These are phyloP conservation scores for Aschersonia sp. DNA, from an alignment of 2,329 filamentous ascomycete genomes.

Conservation along the genomic window DNA sequence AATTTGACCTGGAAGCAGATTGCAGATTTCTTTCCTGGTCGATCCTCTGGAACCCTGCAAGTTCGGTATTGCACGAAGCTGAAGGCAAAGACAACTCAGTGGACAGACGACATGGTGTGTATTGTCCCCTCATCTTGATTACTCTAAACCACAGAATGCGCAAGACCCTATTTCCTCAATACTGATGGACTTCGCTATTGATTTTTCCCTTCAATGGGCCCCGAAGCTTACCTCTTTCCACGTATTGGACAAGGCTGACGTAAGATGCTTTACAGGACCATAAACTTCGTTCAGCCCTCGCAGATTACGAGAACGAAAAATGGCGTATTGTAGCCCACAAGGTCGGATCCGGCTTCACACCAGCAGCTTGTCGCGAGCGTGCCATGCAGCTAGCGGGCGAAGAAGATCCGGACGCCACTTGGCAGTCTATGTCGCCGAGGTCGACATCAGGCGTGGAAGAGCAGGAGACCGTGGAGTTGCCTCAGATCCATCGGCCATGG, in stretches of 20 bases:
- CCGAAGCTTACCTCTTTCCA: no score
- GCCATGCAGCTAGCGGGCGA: constrained; percentile 46
- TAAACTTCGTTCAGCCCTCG: constrained; percentile 61
- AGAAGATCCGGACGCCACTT: constrained; percentile 28
- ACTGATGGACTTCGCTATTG: no score
- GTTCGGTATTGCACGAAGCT: constrained; percentile 92
- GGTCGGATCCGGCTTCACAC: constrained; percentile 80
- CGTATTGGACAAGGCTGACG: not conserved
- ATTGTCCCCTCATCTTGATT: constrained; percentile 2
- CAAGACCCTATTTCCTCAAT: no score
- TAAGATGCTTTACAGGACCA: constrained; percentile 41
- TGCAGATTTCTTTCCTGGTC: constrained; percentile 84
- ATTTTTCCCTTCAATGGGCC: no score
- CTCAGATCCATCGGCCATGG: constrained; percentile 9
- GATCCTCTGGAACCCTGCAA: constrained; percentile 80
- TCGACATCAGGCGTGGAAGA: constrained; percentile 9
- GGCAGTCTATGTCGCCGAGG: constrained; percentile 41
- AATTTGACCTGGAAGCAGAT: constrained; percentile 97
- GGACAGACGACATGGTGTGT: constrained; percentile 85
- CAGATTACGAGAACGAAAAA: constrained; percentile 81
- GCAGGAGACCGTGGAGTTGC: constrained; percentile 7
- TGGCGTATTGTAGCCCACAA: constrained; percentile 89
- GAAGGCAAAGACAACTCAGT: constrained; percentile 84
- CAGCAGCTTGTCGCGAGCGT: constrained; percentile 73
- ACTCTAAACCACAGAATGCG: no score